Evolutionary conservation across 2,329 filamentous ascomycete species (phyloP).

Genomic region (Pseudocercospora musae): DNA sequence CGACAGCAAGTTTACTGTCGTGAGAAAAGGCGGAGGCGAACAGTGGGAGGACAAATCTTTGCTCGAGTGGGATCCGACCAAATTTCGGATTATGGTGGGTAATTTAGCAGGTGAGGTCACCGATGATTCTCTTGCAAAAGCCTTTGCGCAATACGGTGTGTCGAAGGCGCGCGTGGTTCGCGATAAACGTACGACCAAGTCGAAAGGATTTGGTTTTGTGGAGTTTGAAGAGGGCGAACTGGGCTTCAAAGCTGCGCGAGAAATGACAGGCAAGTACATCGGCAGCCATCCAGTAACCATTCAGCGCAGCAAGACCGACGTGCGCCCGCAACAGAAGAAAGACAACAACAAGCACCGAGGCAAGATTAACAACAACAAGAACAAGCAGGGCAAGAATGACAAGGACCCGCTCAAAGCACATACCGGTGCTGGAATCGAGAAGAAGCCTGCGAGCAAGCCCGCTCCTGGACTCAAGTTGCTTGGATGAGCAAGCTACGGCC

Average conservation of each 20-base stretch:
- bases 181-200: conserved; percentile 94
- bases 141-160: conserved; percentile 86
- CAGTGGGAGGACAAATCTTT: conserved; percentile 86
- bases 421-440: conserved; percentile 34
- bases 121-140: conserved; percentile 91
- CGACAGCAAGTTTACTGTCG: conserved; percentile 59
- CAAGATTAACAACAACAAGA: conserved; percentile 51
- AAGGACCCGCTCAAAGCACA: conserved; percentile 35
- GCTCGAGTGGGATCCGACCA: conserved; percentile 92
- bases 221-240: conserved; percentile 94
- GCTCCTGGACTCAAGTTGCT: conserved; percentile 29
- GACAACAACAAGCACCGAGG: conserved; percentile 39
- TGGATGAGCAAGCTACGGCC: conserved; percentile 17
- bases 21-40: conserved; percentile 84
- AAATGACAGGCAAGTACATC: conserved; percentile 99
- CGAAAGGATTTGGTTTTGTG: conserved; percentile 93
- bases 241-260: conserved; percentile 91
- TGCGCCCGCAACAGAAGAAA: conserved; percentile 67
- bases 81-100: conserved; percentile 92
- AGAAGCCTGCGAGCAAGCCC: conserved; percentile 28
- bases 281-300: conserved; percentile 82
- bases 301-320: conserved; percentile 85
- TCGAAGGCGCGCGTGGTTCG: conserved; percentile 91
- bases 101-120: conserved; percentile 97
- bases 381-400: conserved; percentile 44